Base-by-base conservation (phyloP, 2,329 filamentous ascomycete genomes). In the Clarireedia hainanense region DNA sequence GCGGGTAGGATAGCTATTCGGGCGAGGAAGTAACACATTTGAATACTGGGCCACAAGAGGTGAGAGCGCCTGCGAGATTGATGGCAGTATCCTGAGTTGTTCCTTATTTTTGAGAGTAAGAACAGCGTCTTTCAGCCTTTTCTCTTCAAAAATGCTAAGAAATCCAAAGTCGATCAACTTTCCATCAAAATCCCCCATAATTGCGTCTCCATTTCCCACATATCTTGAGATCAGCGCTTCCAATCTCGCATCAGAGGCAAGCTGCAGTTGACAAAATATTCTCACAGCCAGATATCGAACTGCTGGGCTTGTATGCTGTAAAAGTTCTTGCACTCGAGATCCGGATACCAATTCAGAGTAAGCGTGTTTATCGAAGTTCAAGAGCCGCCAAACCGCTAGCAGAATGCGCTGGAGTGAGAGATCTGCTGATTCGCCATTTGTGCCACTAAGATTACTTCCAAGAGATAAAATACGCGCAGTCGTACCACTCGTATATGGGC, bases 211-310 rank as follows among this genome's bases (percentile, higher is more conserved):
- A 43, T 63, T 73, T 47, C 81, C 83, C 55, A 92, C 74, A 69
- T 91, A 78, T 65, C 80, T 76, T 49, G 75, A 72, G 34, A 95
- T 72, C 69, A 95, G 85, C 49, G 80, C 75, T 66, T 95, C 86
- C 48, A 88, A 78, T 60, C 89, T 89, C 61, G 79, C 76, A 70
- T 99, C 94, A 4, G 94, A 86, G 30, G 88, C 88, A 65, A 84
- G 83, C 63, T 95, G 81, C 56, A 90, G 82, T 60, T 89, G 77
- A 66, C 86, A 91, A 61, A 96, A 88, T 57, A 91, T 82, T 60
- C 90, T 83, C 55, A 95, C 80, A 14, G 91, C 86, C 58, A 97
- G 76, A 70, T 91, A 96, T 71, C 88, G 83, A 50, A 95, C 80
- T 15, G 80, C 73, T 57, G 72, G 74, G 62, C 79, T 76, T 47